Percentiles rank a stretch among this genome's conserved stretches.
Conservation (phyloP, 1,284 basidiomycete species). For the Cryptococcus floricola region DNA sequence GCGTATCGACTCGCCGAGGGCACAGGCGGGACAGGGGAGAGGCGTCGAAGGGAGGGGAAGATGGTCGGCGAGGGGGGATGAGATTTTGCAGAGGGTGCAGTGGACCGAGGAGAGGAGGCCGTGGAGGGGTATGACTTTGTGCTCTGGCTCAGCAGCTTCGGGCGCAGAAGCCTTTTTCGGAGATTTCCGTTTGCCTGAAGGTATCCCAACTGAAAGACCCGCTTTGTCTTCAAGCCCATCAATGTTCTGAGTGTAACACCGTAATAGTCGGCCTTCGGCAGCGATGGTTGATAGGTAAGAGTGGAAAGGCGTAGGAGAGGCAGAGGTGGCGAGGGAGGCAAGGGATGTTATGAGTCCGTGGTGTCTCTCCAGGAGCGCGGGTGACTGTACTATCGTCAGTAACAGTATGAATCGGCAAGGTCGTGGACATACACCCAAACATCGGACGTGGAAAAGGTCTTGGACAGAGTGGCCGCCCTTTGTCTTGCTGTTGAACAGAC, state of each 20-base stretch:
- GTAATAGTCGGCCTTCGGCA: slow-evolving; percentile 67
- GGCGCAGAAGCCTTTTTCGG: background rate
- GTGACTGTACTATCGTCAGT: slow-evolving; percentile 17
- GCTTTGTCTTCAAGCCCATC: slow-evolving; percentile 82
- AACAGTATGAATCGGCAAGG: background rate
- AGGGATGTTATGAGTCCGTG: slow-evolving; percentile 72
- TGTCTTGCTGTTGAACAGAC: slow-evolving; percentile 71
- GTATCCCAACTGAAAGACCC: slow-evolving; percentile 58
- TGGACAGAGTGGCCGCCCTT: slow-evolving; percentile 57
- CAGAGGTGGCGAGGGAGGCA: slow-evolving; percentile 66
- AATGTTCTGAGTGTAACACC: slow-evolving; percentile 94
- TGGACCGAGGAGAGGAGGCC: slow-evolving; percentile 76
- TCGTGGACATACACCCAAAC: slow-evolving; percentile 67
- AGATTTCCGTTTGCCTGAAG: slow-evolving; percentile 1
- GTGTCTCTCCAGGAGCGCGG: slow-evolving; percentile 66
- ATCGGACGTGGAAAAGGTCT: slow-evolving; percentile 86
- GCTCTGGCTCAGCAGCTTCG: slow-evolving; percentile 26
- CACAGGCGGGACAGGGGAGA: slow-evolving; percentile 76
- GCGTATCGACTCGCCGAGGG: slow-evolving; percentile 64
- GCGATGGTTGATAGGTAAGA: slow-evolving; percentile 70
- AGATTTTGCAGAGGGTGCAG: slow-evolving; percentile 74
- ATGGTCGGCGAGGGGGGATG: slow-evolving; percentile 62
- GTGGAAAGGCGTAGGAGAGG: slow-evolving; percentile 80
- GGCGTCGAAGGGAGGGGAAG: slow-evolving; percentile 56
- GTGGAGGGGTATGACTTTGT: slow-evolving; percentile 84